Conservation (phyloP, 2,329 filamentous ascomycete genomes). For the Ascochyta fabae region DNA sequence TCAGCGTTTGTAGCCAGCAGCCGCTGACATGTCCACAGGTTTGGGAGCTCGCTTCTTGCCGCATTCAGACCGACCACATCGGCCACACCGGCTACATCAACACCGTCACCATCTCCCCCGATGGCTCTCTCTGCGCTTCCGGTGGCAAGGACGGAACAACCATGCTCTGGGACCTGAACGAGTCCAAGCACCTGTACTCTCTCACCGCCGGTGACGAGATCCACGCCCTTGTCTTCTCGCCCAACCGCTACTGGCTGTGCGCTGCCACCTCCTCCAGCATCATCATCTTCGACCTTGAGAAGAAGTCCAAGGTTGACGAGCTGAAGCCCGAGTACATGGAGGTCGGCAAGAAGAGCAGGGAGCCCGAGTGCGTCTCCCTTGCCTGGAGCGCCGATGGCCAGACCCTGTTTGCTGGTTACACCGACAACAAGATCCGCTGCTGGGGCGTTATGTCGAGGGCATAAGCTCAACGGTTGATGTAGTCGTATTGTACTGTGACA, state of each 20-base stretch:
- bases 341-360: conserved; percentile 98
- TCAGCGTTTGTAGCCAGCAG: conserved; percentile 7
- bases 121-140: conserved; percentile 97
- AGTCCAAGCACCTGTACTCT: conserved; percentile 99
- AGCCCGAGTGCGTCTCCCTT: conserved; percentile 96
- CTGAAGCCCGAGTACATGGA: conserved; percentile 97
- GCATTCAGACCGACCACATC: conserved; percentile 99
- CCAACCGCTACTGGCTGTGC: conserved; percentile 99
- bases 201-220: conserved; percentile 99
- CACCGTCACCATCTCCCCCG: conserved; percentile 99
- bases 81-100: conserved; percentile 99
- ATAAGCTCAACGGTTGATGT: conserved; percentile 34
- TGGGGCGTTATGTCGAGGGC: conserved; percentile 53
- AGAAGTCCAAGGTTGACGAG: conserved; percentile 99
- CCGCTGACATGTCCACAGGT: conserved; percentile 65
- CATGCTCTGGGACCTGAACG: conserved; percentile 99
- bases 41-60: conserved; percentile 99
- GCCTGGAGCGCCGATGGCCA: conserved; percentile 98
- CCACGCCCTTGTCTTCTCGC: conserved; percentile 99
- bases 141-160: conserved; percentile 99
- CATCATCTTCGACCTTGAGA: conserved; percentile 99
- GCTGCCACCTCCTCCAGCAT: conserved; percentile 96
- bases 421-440: conserved; percentile 79
- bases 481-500: conserved; percentile 27
- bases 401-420: conserved; percentile 99